Evolutionary conservation across 2,329 filamentous ascomycete genomes (phyloP).

Genomic region (Alternaria ventricosa): DNA sequence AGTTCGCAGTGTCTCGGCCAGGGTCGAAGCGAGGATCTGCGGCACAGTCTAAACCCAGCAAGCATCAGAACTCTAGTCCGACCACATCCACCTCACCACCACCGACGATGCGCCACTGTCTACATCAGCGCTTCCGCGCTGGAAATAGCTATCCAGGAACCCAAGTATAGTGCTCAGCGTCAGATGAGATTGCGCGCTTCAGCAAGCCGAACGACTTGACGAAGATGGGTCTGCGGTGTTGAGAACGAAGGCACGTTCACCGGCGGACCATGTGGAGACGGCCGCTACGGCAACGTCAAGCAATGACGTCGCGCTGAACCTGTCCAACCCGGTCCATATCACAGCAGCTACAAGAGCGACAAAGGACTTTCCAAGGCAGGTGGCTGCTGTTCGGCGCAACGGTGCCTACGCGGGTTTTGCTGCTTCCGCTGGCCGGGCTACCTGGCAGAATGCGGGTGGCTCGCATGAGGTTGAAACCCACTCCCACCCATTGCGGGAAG

Average conservation of each 20-base stretch:
- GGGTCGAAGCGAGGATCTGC: conserved; percentile 38
- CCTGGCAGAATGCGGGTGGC: conserved; percentile 27
- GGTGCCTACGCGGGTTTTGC: conserved; percentile 40
- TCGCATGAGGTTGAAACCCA: conserved; percentile 49
- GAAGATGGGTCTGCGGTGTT: neutral
- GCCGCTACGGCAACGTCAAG: neutral
- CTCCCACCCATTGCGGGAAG: conserved; percentile 37
- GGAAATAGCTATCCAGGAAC: conserved; percentile 15
- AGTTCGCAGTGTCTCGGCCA: conserved; percentile 31
- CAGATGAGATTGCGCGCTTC: conserved; percentile 21
- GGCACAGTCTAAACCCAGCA: conserved; percentile 36
- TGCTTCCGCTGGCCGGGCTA: conserved; percentile 40
- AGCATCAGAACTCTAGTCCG: conserved; percentile 38
- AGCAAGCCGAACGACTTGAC: conserved; percentile 17
- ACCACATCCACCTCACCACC: conserved; percentile 33
- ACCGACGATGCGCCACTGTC: conserved; percentile 19
- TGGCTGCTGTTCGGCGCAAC: conserved; percentile 16
- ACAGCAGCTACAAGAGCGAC: conserved; percentile 20
- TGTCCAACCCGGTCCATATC: neutral
- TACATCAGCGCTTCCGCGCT: conserved; percentile 23
- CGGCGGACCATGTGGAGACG: neutral
- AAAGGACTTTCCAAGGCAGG: conserved; percentile 25
- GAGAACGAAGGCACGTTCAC: neutral
- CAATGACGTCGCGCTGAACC: conserved; percentile 14
- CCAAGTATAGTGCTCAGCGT: conserved; percentile 23